phyloP scores from a whole-genome alignment of 176 grass and related monocot genomes.

The Chloris gayana region DNA sequence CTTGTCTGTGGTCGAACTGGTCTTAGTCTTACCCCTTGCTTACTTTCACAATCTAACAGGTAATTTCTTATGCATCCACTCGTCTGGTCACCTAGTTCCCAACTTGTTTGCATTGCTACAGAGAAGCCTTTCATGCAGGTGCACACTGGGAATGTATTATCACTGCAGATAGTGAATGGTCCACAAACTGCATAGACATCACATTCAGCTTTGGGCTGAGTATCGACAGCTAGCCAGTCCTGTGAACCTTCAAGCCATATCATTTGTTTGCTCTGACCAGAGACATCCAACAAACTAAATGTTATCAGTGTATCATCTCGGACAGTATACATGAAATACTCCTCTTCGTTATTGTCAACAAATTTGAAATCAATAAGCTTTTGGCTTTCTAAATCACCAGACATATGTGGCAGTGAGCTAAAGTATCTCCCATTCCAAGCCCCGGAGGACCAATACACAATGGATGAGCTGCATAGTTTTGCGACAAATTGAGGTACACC shows the following conservation, averaged over 20 bases:
- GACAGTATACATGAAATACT: slow-evolving; percentile 41
- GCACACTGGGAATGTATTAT: slow-evolving; percentile 16
- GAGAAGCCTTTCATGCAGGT: slow-evolving; percentile 30
- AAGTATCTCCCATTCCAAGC: background rate
- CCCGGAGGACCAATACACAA: background rate
- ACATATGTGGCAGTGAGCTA: background rate
- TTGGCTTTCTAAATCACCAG: background rate
- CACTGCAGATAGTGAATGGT: slow-evolving; percentile 38
- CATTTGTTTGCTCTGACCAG: slow-evolving; percentile 11
- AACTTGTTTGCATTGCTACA: background rate
- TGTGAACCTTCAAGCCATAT: slow-evolving; percentile 26
- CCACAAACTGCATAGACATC: slow-evolving; percentile 42
- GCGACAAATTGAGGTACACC: background rate
- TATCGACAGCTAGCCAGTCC: slow-evolving; percentile 26
- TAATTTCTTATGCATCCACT: background rate
- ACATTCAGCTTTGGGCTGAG: slow-evolving; percentile 30
- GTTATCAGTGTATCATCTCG: slow-evolving; percentile 22
- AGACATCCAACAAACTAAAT: slow-evolving; percentile 24
- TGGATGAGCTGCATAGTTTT: background rate
- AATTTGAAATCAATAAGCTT: background rate
- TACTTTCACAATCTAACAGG: background rate
- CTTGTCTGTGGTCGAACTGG: background rate
- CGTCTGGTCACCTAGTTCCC: background rate
- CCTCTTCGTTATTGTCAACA: slow-evolving; percentile 12
- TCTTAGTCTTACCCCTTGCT: background rate